phyloP scores from a whole-genome alignment of 106 monocot species.

The Apostasia ramifera region DNA sequence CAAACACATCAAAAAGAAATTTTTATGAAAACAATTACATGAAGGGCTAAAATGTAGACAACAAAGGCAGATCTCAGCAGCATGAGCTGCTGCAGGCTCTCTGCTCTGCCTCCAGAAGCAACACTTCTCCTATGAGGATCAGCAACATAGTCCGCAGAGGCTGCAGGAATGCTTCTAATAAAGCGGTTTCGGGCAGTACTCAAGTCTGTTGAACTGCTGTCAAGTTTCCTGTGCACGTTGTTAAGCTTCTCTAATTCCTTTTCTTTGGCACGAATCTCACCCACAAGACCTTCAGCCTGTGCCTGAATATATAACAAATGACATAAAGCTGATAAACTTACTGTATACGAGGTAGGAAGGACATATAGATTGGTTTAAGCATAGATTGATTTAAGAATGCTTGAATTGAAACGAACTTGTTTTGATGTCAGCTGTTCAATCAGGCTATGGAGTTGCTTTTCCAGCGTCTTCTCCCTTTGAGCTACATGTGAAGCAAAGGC shows the following conservation, averaged over 20 bases:
- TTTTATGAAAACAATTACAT: constrained; percentile 76
- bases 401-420: constrained; percentile 33
- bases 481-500: constrained; percentile 27
- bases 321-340: neutral
- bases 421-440: constrained; percentile 79
- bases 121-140: constrained; percentile 18
- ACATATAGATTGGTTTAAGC: too few relatives aligned
- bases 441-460: constrained; percentile 72
- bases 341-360: too few relatives aligned
- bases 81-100: constrained; percentile 40
- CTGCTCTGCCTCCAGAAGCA: constrained; percentile 17
- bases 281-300: constrained; percentile 61
- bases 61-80: constrained; percentile 57
- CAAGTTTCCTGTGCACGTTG: constrained; percentile 18
- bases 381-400: neutral
- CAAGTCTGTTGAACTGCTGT: constrained; percentile 12
- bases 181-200: constrained; percentile 30
- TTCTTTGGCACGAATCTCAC: constrained; percentile 46
- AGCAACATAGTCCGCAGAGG: neutral
- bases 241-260: constrained; percentile 50
- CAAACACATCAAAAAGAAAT: constrained; percentile 39
- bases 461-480: constrained; percentile 67
- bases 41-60: constrained; percentile 62
- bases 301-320: constrained; percentile 18
- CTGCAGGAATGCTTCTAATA: constrained; percentile 16